A percentile compares a stretch with the other conserved stretches of the same genome.
Conservation (phyloP, 2,329 filamentous ascomycete species). For the Arthrobotrys iridis region DNA sequence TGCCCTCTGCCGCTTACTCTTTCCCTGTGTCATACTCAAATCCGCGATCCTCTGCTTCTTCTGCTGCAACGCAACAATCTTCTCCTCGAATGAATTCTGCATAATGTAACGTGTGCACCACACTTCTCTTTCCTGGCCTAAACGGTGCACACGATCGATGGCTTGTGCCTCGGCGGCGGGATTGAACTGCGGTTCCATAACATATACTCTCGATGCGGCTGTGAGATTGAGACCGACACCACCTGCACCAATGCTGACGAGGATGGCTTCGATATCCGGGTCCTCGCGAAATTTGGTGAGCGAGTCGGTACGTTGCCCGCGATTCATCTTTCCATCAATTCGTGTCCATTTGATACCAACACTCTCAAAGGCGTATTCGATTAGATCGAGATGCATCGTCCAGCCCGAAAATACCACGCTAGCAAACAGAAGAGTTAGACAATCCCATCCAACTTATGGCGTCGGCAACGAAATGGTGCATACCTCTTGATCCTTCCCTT, state of each 20-base stretch:
- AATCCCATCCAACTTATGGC: constrained; percentile 82
- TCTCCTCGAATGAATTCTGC: constrained; percentile 82
- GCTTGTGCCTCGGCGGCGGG: constrained; percentile 94
- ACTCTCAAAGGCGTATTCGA: constrained; percentile 55
- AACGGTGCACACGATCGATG: constrained; percentile 85
- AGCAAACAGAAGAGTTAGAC: constrained; percentile 70
- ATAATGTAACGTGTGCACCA: constrained; percentile 82
- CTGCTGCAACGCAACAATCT: constrained; percentile 86
- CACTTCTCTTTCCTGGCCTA: constrained; percentile 89
- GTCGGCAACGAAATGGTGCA: constrained; percentile 71
- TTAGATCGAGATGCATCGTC: constrained; percentile 56
- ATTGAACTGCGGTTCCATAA: constrained; percentile 99
- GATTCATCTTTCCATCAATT: constrained; percentile 58
- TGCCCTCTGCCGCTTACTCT: constrained; percentile 60
- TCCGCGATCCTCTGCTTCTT: constrained; percentile 93
- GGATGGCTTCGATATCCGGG: constrained; percentile 56
- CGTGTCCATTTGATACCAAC: constrained; percentile 58
- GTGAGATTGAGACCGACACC: constrained; percentile 58
- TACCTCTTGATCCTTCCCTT: constrained; percentile 78
- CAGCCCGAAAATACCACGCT: constrained; percentile 61
- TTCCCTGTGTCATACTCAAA: constrained; percentile 79
- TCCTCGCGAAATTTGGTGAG: constrained; percentile 57
- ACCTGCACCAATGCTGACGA: constrained; percentile 60
- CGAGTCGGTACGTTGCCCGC: constrained; percentile 55
- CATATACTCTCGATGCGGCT: constrained; percentile 77